Evolutionary conservation across 139 green algal genomes (phyloP).

Genomic region (Diplosphaera chodatii): DNA sequence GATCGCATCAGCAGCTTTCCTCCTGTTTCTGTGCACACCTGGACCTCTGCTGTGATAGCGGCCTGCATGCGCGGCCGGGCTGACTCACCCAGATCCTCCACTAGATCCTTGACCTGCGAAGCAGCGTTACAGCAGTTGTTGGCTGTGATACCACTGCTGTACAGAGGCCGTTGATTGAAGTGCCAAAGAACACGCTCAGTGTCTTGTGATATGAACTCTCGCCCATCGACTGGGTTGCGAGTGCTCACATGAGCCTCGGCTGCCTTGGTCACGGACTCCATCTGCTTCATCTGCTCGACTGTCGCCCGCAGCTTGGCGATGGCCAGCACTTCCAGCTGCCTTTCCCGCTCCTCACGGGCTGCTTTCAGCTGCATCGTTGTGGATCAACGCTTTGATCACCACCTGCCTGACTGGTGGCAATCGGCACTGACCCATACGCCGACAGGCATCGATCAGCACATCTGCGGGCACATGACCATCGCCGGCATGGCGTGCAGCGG

Average conservation of each 20-base stretch:
- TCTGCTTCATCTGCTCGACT: not conserved
- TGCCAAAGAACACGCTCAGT: no score
- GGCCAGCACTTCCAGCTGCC: not conserved
- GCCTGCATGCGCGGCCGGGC: not conserved
- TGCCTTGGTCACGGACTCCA: not conserved
- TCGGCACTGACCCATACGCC: no score
- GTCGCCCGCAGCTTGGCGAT: not conserved
- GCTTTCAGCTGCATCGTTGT: not conserved
- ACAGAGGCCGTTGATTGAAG: no score
- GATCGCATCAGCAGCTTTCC: no score
- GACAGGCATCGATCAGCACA: not conserved
- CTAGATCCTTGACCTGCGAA: not conserved
- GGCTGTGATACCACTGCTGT: no score
- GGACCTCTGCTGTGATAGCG: not conserved
- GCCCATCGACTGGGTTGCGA: not conserved
- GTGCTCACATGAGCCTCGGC: not conserved
- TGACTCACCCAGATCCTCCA: not conserved
- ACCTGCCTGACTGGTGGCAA: no score
- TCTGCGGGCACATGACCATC: not conserved
- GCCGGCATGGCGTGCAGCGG: not conserved
- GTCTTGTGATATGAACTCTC: no score
- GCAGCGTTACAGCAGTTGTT: not conserved
- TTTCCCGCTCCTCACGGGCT: not conserved
- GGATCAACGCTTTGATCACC: no score
- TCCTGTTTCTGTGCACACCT: not conserved